Conservation (phyloP, 1,284 basidiomycete genomes). For the Marasmius oreades region DNA sequence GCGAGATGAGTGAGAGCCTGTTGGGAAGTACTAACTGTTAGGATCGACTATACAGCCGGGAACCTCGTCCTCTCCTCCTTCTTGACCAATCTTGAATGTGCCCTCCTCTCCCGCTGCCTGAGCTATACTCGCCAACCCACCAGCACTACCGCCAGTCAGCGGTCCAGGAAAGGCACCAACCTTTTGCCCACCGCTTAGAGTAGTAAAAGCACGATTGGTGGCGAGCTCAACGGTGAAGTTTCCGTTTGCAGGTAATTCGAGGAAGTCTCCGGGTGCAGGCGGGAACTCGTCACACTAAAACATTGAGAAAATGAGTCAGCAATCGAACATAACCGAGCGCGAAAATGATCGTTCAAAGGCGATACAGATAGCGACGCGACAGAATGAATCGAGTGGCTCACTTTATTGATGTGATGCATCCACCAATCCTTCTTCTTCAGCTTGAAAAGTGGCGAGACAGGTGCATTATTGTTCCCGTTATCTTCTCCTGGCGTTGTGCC, state of each 20-base stretch:
- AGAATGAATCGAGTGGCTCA: constrained; percentile 18
- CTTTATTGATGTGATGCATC: constrained; percentile 39
- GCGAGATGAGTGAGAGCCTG: neutral
- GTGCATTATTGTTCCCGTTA: constrained; percentile 35
- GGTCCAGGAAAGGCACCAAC: constrained; percentile 1
- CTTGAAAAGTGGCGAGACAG: constrained; percentile 39
- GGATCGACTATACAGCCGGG: constrained; percentile 34
- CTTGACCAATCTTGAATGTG: neutral
- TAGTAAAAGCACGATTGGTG: constrained; percentile 16
- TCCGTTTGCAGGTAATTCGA: constrained; percentile 45
- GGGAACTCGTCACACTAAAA: constrained; percentile 40
- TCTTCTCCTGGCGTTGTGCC: constrained; percentile 32
- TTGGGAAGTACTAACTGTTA: constrained; percentile 29
- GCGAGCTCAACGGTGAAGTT: constrained; percentile 19
- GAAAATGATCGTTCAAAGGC: too few relatives aligned
- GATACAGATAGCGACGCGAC: too few relatives aligned
- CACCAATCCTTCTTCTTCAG: constrained; percentile 32
- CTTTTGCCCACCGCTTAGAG: constrained; percentile 13
- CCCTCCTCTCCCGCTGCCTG: neutral
- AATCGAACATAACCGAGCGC: too few relatives aligned
- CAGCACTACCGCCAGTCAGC: constrained; percentile 5
- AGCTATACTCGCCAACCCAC: neutral
- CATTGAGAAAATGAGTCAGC: neutral
- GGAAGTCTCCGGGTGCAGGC: constrained; percentile 37
- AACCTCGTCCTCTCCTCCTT: constrained; percentile 23